phyloP scores from a whole-genome alignment of 2,329 filamentous ascomycete species.

The Exophiala xenobiotica region DNA sequence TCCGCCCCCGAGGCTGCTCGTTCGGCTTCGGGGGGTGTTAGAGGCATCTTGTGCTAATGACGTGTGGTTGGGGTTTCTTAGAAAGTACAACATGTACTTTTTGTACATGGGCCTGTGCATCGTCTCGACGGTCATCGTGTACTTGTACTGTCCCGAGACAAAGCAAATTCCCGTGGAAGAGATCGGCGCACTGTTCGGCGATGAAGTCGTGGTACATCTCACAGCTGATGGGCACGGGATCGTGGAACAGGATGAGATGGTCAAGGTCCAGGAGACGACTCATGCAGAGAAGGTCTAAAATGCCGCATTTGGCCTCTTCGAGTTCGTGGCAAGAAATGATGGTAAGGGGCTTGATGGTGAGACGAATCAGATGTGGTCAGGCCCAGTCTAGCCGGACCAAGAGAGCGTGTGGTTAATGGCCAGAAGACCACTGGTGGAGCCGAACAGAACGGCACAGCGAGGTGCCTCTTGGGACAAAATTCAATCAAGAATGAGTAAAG shows the following conservation, averaged over 20 bases:
- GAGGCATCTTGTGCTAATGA: neutral
- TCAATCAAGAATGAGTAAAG: too few species aligned
- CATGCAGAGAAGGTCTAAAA: constrained; percentile 8
- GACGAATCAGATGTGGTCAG: neutral
- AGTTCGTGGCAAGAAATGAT: neutral
- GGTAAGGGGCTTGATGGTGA: neutral
- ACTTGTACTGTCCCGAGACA: constrained; percentile 31
- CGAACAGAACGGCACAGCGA: too few species aligned
- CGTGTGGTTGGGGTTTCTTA: neutral
- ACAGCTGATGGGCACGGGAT: constrained; percentile 1
- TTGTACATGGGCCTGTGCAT: constrained; percentile 20
- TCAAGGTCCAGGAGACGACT: neutral
- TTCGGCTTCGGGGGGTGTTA: neutral
- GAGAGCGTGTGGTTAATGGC: too few species aligned
- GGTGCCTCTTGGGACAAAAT: too few species aligned
- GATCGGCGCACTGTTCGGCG: constrained; percentile 38
- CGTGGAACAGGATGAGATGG: constrained; percentile 1
- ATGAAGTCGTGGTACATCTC: constrained; percentile 6
- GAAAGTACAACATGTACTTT: constrained; percentile 26
- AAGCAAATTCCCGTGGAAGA: constrained; percentile 36
- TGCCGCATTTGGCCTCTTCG: too few species aligned
- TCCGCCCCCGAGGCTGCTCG: neutral
- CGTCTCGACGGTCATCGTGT: constrained; percentile 5
- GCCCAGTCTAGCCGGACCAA: too few species aligned
- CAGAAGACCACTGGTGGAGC: too few species aligned